Evolutionary conservation across 1,139 yeast genomes (phyloP).

Genomic region (Taphrina wiesneri): DNA sequence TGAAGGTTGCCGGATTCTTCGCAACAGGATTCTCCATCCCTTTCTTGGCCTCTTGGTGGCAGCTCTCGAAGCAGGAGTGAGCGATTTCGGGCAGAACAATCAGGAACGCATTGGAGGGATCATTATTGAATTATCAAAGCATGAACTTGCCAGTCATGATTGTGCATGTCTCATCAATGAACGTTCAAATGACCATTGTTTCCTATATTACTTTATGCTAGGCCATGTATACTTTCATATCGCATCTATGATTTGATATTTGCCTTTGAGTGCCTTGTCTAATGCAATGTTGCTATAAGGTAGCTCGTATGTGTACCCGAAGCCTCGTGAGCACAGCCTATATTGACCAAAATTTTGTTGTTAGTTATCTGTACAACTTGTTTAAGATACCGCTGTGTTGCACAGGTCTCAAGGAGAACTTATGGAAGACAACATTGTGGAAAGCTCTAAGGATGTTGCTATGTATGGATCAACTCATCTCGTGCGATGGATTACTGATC

Average conservation of each 20-base stretch:
- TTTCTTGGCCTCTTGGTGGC: slow-evolving; percentile 33
- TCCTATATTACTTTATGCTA: too few relatives aligned
- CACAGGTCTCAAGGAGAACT: background rate
- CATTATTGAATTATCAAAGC: background rate
- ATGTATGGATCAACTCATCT: background rate
- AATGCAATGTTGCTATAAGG: background rate
- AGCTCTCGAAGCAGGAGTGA: slow-evolving; percentile 28
- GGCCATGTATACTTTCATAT: background rate
- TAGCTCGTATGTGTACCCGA: background rate
- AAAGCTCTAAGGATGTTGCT: slow-evolving; percentile 8
- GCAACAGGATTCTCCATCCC: slow-evolving; percentile 33
- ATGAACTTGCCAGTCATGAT: too few relatives aligned
- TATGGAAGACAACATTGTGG: background rate
- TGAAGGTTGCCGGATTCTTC: slow-evolving; percentile 29
- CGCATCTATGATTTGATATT: too few relatives aligned
- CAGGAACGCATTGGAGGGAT: background rate
- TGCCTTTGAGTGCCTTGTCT: background rate
- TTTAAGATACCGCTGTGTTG: background rate
- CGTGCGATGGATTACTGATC: background rate
- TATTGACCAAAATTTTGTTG: background rate
- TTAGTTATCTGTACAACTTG: background rate
- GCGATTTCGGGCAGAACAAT: background rate
- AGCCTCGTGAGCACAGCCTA: background rate
- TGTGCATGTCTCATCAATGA: too few relatives aligned
- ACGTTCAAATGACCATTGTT: too few relatives aligned